Conservation (phyloP, 306 rosid genomes). For the Casuarina glauca region DNA sequence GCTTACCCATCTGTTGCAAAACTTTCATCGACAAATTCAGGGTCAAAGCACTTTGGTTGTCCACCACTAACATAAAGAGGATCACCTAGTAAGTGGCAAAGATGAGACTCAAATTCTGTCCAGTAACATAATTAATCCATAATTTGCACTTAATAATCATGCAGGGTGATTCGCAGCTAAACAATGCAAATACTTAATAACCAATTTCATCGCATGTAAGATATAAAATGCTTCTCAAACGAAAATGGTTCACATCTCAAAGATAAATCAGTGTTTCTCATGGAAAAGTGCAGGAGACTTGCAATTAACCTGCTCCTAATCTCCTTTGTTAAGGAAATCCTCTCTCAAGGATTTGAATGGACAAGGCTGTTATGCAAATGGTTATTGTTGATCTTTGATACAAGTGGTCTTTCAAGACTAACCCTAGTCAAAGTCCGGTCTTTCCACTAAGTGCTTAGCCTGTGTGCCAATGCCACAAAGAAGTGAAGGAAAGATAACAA, state of each 20-base stretch:
- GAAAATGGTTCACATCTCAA: background rate
- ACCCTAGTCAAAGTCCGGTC: background rate
- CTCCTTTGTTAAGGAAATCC: background rate
- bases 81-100: slow-evolving; percentile 55
- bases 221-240: background rate
- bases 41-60: slow-evolving; percentile 60
- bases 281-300: background rate
- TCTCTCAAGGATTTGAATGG: background rate
- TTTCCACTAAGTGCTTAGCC: background rate
- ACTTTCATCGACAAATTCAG: slow-evolving; percentile 47
- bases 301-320: background rate
- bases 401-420: too few relatives aligned
- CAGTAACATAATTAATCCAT: background rate
- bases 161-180: background rate
- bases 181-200: background rate
- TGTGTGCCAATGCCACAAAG: background rate
- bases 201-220: background rate
- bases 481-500: background rate
- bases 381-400: too few relatives aligned
- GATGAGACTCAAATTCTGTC: background rate
- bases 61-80: slow-evolving; percentile 85
- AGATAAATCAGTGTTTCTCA: background rate
- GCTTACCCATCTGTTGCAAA: slow-evolving; percentile 81
- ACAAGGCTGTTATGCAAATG: background rate
- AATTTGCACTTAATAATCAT: background rate